A percentile compares a stretch with the other conserved stretches of the same genome.
Evolutionary conservation across 257 asterid species (phyloP).

Genomic region (Nicotiana obtusifolia): DNA sequence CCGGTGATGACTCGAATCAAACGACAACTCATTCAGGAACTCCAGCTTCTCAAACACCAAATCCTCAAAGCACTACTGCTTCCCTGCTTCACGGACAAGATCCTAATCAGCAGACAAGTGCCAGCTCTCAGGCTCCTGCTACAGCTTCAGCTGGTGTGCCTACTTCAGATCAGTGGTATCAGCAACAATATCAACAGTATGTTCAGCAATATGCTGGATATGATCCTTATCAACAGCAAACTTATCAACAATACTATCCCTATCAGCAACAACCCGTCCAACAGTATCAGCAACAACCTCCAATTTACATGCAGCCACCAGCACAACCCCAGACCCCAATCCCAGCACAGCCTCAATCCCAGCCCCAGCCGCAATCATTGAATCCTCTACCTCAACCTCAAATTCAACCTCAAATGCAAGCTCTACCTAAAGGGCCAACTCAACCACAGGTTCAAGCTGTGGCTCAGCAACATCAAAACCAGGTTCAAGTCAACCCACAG

Average conservation of each 20-base stretch:
- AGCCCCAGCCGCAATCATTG: constrained; percentile 19
- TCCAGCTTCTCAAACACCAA: constrained; percentile 46
- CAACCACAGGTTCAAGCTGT: constrained; percentile 24
- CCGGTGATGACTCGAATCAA: constrained; percentile 35
- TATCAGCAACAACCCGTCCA: constrained; percentile 52
- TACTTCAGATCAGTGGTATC: constrained; percentile 76
- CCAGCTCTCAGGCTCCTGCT: constrained; percentile 41
- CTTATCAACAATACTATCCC: constrained; percentile 56
- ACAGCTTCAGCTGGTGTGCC: constrained; percentile 39
- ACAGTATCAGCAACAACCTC: constrained; percentile 55
- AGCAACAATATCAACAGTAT: constrained; percentile 84
- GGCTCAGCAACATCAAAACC: constrained; percentile 25
- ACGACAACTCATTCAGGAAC: constrained; percentile 38
- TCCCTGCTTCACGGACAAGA: constrained; percentile 49
- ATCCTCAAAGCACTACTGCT: constrained; percentile 39
- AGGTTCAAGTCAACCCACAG: constrained; percentile 35
- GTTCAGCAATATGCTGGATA: constrained; percentile 80
- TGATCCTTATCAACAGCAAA: constrained; percentile 57
- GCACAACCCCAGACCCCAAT: constrained; percentile 42
- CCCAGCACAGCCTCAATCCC: constrained; percentile 36
- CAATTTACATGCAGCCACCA: constrained; percentile 43
- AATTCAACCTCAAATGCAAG: constrained; percentile 28
- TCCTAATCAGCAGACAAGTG: constrained; percentile 35
- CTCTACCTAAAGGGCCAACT: constrained; percentile 21
- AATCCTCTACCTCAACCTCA: constrained; percentile 25